Evolutionary conservation across 1,284 basidiomycete species (phyloP).

Genomic region (Earliella scabrosa): DNA sequence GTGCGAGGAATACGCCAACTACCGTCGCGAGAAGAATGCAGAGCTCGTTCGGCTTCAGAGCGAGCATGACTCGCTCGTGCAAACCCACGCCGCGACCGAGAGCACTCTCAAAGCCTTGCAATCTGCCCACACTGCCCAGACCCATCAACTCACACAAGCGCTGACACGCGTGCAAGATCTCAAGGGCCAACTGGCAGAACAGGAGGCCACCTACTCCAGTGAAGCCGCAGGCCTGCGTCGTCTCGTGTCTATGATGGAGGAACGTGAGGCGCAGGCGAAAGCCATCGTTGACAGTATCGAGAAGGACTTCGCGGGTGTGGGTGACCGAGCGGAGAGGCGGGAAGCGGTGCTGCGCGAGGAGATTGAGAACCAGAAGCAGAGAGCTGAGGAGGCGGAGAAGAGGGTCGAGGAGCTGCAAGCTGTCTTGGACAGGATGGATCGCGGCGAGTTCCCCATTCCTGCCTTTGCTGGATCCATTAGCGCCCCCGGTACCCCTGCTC

Average conservation of each 20-base stretch:
- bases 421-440: constrained; percentile 66
- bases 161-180: constrained; percentile 74
- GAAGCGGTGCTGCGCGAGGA: constrained; percentile 70
- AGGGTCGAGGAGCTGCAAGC: constrained; percentile 62
- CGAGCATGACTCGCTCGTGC: constrained; percentile 68
- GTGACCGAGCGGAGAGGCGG: constrained; percentile 68
- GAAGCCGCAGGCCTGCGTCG: constrained; percentile 76
- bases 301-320: constrained; percentile 74
- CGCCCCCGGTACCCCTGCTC: constrained; percentile 41
- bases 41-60: constrained; percentile 77
- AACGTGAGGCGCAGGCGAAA: constrained; percentile 79
- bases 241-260: constrained; percentile 81
- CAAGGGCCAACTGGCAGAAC: constrained; percentile 74
- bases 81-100: constrained; percentile 64
- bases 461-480: constrained; percentile 36
- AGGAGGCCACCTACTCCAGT: constrained; percentile 76
- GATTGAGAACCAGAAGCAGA: constrained; percentile 62
- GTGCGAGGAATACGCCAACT: constrained; percentile 74
- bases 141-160: constrained; percentile 71
- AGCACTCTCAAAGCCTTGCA: constrained; percentile 73
- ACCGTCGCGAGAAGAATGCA: constrained; percentile 73
- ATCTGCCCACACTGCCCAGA: constrained; percentile 66
- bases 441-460: constrained; percentile 69
- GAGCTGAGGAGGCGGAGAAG: constrained; percentile 66
- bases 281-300: constrained; percentile 80